Evolutionary conservation across 805 yeast genomes (phyloP).

Genomic region (Ogataea salicorniae): DNA sequence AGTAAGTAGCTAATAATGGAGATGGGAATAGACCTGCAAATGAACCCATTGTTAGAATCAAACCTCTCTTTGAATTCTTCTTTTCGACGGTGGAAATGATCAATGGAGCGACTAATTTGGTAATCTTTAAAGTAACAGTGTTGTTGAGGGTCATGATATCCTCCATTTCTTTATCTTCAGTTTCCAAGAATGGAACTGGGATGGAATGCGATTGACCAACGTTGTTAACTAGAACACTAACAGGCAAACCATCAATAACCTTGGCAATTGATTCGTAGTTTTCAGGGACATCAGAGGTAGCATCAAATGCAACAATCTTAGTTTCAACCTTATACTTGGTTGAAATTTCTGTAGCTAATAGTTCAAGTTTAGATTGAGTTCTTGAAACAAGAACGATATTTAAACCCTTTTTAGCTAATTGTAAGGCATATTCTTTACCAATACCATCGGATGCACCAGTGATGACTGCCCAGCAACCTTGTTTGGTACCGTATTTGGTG

Average conservation of each 20-base stretch:
- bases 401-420: constrained; percentile 81
- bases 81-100: constrained; percentile 50
- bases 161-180: constrained; percentile 66
- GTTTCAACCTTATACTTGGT: constrained; percentile 57
- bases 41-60: constrained; percentile 92
- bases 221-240: constrained; percentile 79
- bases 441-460: constrained; percentile 98
- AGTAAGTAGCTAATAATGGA: constrained; percentile 86
- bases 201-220: constrained; percentile 94
- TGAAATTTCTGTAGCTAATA: constrained; percentile 58
- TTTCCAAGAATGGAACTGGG: constrained; percentile 89
- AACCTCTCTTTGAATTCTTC: constrained; percentile 48
- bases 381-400: constrained; percentile 82
- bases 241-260: constrained; percentile 47
- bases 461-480: constrained; percentile 84
- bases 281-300: constrained; percentile 52
- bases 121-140: constrained; percentile 75
- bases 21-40: constrained; percentile 93
- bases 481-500: constrained; percentile 68
- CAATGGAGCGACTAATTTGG: constrained; percentile 73
- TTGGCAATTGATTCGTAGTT: constrained; percentile 51
- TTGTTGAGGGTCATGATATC: constrained; percentile 83
- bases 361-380: constrained; percentile 70
- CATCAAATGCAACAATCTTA: constrained; percentile 71
- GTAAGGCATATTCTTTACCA: constrained; percentile 86